A percentile compares a stretch with the other conserved stretches of the same genome.
Evolutionary conservation across 2,329 filamentous ascomycete species (phyloP).

Genomic region (Lomentospora prolificans): DNA sequence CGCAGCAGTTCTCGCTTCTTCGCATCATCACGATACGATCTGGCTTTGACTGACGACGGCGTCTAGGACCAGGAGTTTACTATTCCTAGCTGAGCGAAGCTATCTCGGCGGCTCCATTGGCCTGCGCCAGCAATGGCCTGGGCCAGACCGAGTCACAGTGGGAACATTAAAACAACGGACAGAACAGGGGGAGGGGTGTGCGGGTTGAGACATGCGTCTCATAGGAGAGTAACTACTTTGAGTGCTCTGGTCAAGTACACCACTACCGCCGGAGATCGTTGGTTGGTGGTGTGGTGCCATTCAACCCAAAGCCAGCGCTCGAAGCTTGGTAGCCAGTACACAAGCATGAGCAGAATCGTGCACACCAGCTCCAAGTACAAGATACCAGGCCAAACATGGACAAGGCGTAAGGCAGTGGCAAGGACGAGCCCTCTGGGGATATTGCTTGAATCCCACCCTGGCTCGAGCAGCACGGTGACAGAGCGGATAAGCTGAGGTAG

Average conservation of each 20-base stretch:
- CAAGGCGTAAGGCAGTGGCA: neutral
- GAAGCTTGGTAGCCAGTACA: neutral
- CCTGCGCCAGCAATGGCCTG: neutral
- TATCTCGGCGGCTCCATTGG: neutral
- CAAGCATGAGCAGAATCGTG: no score
- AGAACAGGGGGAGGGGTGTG: neutral
- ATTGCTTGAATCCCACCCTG: no score
- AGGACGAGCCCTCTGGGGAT: no score
- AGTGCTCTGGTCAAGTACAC: no score
- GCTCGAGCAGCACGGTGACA: no score
- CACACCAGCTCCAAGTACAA: neutral
- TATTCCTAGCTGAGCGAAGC: neutral
- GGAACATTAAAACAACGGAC: no score
- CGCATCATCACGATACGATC: neutral
- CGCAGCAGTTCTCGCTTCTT: neutral
- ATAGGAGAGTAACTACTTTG: neutral
- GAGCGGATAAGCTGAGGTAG: no score
- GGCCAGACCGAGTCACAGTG: no score
- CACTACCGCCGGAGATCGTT: neutral
- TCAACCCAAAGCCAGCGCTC: neutral
- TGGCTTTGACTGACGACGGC: neutral
- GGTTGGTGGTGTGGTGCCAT: neutral
- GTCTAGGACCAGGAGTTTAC: conserved; percentile 1
- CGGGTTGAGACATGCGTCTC: neutral
- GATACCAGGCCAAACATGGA: neutral